Percentiles rank a stretch among this genome's conserved stretches.
Conservation (phyloP, 2,329 filamentous ascomycete genomes). For the Penicillium sp. region DNA sequence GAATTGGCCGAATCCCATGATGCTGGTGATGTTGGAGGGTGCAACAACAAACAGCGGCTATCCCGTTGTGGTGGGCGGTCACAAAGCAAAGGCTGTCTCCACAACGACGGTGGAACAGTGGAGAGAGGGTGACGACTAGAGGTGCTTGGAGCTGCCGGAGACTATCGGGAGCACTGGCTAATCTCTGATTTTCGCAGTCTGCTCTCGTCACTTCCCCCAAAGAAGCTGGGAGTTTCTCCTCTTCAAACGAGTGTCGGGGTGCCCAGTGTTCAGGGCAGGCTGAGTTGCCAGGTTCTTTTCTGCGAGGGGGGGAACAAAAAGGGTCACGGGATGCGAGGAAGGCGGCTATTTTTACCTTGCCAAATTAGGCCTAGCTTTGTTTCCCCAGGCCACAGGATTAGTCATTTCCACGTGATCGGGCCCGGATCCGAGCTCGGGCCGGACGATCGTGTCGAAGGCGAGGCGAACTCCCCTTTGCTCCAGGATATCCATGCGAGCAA, state of each 20-base stretch:
- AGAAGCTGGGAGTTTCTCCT: not conserved
- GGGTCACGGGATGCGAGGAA: constrained; percentile 28
- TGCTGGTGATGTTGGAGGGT: constrained; percentile 29
- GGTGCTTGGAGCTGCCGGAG: not conserved
- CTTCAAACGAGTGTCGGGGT: not conserved
- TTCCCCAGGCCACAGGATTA: constrained; percentile 5
- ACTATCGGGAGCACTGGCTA: constrained; percentile 1
- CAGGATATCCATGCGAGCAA: not conserved
- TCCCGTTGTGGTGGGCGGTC: constrained; percentile 25
- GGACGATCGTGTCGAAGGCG: constrained; percentile 2
- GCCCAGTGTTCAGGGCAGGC: not conserved
- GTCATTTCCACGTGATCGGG: constrained; percentile 9
- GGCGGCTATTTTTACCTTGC: constrained; percentile 17
- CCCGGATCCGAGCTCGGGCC: constrained; percentile 1
- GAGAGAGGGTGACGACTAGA: constrained; percentile 20
- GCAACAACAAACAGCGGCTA: constrained; percentile 17
- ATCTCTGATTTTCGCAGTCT: constrained; percentile 1
- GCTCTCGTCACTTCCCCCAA: not conserved
- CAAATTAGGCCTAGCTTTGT: constrained; percentile 21
- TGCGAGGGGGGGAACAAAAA: constrained; percentile 14
- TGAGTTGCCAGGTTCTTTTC: constrained; percentile 3
- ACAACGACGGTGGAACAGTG: constrained; percentile 30
- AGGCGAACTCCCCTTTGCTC: not conserved
- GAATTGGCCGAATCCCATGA: constrained; percentile 91
- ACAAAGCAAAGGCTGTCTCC: constrained; percentile 29